Conservation (phyloP, 345 rosid genomes). For the Ceriops decandra region DNA sequence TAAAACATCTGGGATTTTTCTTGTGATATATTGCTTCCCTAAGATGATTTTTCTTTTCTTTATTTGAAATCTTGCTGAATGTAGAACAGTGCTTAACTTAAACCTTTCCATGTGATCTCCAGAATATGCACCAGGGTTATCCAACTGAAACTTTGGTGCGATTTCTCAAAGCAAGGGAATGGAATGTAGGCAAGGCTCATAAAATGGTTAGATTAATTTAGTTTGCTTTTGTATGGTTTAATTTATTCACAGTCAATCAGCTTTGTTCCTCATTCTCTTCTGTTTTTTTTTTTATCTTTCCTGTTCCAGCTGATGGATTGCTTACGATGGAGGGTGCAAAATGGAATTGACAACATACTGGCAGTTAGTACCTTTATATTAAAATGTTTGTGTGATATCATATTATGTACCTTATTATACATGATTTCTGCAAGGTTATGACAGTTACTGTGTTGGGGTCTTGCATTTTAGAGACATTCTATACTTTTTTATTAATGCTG, state of each 20-base stretch:
- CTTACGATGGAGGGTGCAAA: conserved; percentile 30
- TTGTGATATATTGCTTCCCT: background rate
- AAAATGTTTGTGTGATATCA: background rate
- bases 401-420: background rate
- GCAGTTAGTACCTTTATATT: conserved; percentile 14
- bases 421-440: background rate
- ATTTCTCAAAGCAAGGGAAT: conserved; percentile 34
- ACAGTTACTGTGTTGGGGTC: too few species aligned
- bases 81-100: background rate
- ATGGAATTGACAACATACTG: conserved; percentile 25
- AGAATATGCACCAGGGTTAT: conserved; percentile 33
- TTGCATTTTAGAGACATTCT: too few species aligned
- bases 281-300: background rate
- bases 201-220: conserved; percentile 26
- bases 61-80: background rate
- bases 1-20: background rate
- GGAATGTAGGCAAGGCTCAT: conserved; percentile 29
- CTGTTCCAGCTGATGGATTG: conserved; percentile 27
- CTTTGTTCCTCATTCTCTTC: background rate
- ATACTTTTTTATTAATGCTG: too few species aligned
- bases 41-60: background rate
- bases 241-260: background rate
- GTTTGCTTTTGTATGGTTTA: background rate
- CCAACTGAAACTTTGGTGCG: conserved; percentile 28
- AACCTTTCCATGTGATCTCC: conserved; percentile 1